A percentile compares a stretch with the other conserved stretches of the same genome.
These are phyloP conservation scores for Sarcocystis neurona DNA, from an alignment of 169 alveolate genomes.

Conservation along the genomic window DNA sequence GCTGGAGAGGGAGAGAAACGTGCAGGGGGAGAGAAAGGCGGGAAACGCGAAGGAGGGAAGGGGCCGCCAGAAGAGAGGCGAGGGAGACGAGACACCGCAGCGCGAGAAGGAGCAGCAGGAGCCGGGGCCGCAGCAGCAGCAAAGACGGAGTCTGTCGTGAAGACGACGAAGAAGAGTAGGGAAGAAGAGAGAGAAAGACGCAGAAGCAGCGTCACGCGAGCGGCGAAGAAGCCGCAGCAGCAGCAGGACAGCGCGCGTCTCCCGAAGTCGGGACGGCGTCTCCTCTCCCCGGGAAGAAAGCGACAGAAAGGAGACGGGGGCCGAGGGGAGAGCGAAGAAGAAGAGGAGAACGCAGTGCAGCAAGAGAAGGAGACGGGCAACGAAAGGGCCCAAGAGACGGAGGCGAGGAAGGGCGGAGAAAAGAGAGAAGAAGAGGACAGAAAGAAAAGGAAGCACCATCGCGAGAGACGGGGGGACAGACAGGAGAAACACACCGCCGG, in stretches of 20 bases:
- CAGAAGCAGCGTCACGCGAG: neutral
- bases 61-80: no score
- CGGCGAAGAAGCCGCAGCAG: neutral
- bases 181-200: no score
- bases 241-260: neutral
- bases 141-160: no score
- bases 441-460: neutral
- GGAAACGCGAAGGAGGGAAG: no score
- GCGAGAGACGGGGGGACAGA: neutral
- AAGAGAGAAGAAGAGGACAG: neutral
- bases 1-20: no score
- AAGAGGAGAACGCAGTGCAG: neutral
- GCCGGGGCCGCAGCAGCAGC: no score
- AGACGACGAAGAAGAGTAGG: no score
- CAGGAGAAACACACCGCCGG: neutral
- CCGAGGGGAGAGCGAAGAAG: neutral
- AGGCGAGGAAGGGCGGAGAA: neutral
- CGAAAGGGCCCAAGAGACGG: neutral
- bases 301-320: neutral
- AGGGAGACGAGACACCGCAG: no score
- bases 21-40: no score
- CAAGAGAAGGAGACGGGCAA: neutral
- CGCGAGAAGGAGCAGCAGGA: no score
- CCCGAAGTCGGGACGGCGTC: neutral
- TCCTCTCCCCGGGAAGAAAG: neutral